These are phyloP conservation scores for Oxyria digyna DNA, from an alignment of 148 eudicot species.

Conservation along the genomic window DNA sequence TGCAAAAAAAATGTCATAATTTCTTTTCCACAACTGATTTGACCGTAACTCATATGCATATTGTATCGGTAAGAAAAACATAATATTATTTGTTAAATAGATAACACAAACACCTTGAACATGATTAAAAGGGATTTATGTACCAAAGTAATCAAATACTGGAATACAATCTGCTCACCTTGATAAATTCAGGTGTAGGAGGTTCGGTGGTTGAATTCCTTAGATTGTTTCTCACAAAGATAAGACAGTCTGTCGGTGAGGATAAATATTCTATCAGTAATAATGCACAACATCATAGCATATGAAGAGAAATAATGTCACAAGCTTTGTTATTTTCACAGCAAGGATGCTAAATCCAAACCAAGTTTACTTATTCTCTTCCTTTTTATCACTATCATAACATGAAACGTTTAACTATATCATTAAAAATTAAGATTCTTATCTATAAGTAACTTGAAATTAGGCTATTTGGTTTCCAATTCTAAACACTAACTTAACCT, in stretches of 20 bases:
- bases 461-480: too few relatives aligned
- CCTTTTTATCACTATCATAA: too few relatives aligned
- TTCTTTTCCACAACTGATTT: slow-evolving; percentile 69
- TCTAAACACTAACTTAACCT: background rate
- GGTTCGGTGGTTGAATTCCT: slow-evolving; percentile 53
- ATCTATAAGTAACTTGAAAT: too few relatives aligned
- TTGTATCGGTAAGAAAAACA: slow-evolving; percentile 41
- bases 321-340: background rate
- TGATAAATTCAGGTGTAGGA: slow-evolving; percentile 37
- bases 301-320: background rate
- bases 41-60: slow-evolving; percentile 84
- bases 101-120: too few relatives aligned
- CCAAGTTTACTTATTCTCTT: background rate
- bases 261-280: background rate
- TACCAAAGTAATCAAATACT: background rate
- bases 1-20: slow-evolving; percentile 63
- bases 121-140: background rate
- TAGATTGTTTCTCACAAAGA: slow-evolving; percentile 9
- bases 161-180: slow-evolving; percentile 25
- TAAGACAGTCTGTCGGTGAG: background rate
- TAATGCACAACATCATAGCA: background rate
- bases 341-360: background rate
- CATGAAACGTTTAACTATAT: too few relatives aligned
- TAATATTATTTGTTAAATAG: too few relatives aligned
- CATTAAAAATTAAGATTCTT: too few relatives aligned